phyloP scores from a whole-genome alignment of 148 eudicot genomes.

The Persicaria maculosa region DNA sequence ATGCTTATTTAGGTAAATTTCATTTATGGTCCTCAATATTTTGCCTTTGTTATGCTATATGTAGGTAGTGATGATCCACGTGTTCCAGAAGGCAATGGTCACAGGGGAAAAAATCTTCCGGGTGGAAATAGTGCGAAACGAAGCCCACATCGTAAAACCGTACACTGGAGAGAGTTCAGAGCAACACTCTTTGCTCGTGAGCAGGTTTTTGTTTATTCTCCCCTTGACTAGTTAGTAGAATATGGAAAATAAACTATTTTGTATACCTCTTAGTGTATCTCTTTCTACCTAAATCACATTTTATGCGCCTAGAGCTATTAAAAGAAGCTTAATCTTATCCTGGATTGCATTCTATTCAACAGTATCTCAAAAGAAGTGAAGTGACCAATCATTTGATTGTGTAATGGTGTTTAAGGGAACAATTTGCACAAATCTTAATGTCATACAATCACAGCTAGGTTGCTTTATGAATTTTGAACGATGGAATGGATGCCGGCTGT shows the following conservation, averaged over 20 bases:
- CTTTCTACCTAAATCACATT: background rate
- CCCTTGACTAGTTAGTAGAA: background rate
- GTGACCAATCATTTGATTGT: background rate
- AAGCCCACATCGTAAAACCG: conserved; percentile 39
- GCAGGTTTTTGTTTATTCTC: conserved; percentile 40
- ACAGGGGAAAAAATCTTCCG: conserved; percentile 53
- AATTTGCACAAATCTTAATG: background rate
- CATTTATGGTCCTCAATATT: too few species aligned
- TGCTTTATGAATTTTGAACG: background rate
- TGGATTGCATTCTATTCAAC: background rate
- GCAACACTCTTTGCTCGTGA: conserved; percentile 66
- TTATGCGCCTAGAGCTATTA: background rate
- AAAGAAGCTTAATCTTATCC: background rate
- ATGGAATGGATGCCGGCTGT: background rate
- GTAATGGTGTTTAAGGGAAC: background rate
- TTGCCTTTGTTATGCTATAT: background rate
- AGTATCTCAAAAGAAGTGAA: background rate
- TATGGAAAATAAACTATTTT: background rate
- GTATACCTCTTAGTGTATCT: background rate
- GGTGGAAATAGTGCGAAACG: conserved; percentile 41
- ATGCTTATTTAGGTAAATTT: too few species aligned
- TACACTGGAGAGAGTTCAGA: conserved; percentile 97
- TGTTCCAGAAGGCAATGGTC: conserved; percentile 55
- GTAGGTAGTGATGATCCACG: conserved; percentile 56
- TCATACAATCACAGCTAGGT: background rate